Evolutionary conservation across 106 monocot species (phyloP).

Genomic region (Alisma plantagoaquatica): DNA sequence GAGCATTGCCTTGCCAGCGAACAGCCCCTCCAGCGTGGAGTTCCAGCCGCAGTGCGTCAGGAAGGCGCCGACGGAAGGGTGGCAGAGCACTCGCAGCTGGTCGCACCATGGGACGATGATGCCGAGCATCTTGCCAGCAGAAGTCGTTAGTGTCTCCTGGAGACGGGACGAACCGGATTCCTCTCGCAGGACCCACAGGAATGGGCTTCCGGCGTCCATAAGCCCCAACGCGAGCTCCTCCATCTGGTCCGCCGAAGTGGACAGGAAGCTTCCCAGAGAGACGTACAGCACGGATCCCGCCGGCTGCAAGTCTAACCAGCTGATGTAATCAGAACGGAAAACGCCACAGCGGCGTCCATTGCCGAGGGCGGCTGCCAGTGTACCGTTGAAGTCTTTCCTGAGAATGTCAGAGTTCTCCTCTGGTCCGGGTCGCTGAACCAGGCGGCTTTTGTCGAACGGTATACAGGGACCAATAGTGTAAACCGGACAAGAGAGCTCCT

Average conservation of each 20-base stretch:
- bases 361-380: too few relatives aligned
- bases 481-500: constrained; percentile 27
- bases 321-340: too few relatives aligned
- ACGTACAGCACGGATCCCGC: constrained; percentile 47
- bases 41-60: constrained; percentile 83
- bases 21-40: constrained; percentile 37
- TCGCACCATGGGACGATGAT: constrained; percentile 51
- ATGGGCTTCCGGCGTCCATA: constrained; percentile 16
- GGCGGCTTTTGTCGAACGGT: constrained; percentile 25
- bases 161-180: neutral
- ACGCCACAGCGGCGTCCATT: too few relatives aligned
- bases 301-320: constrained; percentile 50
- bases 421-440: too few relatives aligned
- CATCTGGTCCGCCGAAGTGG: constrained; percentile 18
- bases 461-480: constrained; percentile 57
- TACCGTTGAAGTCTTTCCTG: too few relatives aligned
- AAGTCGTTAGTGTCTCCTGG: too few relatives aligned
- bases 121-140: constrained; percentile 13
- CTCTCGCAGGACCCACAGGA: constrained; percentile 30
- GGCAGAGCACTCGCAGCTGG: constrained; percentile 43
- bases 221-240: constrained; percentile 38
- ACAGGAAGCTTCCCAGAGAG: constrained; percentile 50
- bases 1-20: constrained; percentile 45
- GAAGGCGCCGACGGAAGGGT: constrained; percentile 51
- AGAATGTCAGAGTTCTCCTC: neutral